Percentiles rank a stretch among this genome's conserved stretches.
phyloP scores from a whole-genome alignment of 257 asterid species.

The Mentha longifolia region DNA sequence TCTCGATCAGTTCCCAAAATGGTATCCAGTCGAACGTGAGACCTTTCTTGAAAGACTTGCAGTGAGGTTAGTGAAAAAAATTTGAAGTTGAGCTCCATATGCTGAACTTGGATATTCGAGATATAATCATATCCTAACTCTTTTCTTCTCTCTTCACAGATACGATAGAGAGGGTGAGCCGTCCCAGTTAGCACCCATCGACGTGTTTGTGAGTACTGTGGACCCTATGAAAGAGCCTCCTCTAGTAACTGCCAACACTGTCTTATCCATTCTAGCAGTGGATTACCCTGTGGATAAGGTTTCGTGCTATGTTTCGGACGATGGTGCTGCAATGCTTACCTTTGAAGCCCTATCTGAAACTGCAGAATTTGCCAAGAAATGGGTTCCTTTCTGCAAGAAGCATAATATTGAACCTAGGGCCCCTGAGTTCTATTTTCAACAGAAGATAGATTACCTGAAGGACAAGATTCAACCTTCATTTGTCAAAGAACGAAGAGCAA shows the following conservation, averaged over 20 bases:
- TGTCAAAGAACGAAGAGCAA: conserved; percentile 74
- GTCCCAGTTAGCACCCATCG: conserved; percentile 68
- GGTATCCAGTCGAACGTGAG: conserved; percentile 70
- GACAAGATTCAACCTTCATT: conserved; percentile 79
- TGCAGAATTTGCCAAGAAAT: conserved; percentile 72
- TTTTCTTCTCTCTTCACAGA: conserved; percentile 35
- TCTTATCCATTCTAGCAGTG: conserved; percentile 68
- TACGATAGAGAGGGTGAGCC: conserved; percentile 76
- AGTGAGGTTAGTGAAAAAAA: conserved; percentile 55
- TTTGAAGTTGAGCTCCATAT: neutral
- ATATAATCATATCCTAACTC: conserved; percentile 6
- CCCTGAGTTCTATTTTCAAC: conserved; percentile 70
- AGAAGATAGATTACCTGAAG: conserved; percentile 71
- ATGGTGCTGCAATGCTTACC: conserved; percentile 79
- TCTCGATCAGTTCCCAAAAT: conserved; percentile 74
- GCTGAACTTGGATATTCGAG: conserved; percentile 20
- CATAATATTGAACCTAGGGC: conserved; percentile 70
- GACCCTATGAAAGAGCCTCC: conserved; percentile 85
- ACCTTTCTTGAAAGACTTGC: conserved; percentile 73
- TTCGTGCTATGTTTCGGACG: conserved; percentile 75
- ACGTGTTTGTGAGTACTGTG: conserved; percentile 78
- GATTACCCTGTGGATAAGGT: conserved; percentile 77
- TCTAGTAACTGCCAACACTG: conserved; percentile 70
- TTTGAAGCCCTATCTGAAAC: conserved; percentile 75
- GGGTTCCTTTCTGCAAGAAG: conserved; percentile 82